These are phyloP conservation scores for Nemania sp. DNA, from an alignment of 2,329 filamentous ascomycete genomes.

Conservation along the genomic window DNA sequence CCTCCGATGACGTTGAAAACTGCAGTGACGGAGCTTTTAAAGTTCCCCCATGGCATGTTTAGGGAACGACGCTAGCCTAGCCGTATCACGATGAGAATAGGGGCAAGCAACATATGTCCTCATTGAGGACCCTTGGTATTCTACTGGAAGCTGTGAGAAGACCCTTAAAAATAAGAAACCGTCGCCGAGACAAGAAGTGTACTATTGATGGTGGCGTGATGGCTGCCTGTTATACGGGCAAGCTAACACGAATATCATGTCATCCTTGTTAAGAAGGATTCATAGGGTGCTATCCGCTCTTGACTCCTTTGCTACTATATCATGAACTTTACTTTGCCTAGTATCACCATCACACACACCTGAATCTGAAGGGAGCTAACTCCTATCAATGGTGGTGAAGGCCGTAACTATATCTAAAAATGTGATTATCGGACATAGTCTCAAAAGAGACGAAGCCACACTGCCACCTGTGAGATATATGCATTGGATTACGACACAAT, in stretches of 20 bases:
- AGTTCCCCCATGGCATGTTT: background rate
- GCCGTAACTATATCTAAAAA: too few relatives aligned
- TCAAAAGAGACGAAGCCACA: too few relatives aligned
- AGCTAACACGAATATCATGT: background rate
- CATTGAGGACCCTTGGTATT: background rate
- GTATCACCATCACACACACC: background rate
- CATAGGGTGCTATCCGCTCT: background rate
- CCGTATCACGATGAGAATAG: background rate
- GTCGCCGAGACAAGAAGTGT: too few relatives aligned
- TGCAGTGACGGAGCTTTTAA: background rate
- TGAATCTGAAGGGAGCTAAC: background rate
- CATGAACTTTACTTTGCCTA: background rate
- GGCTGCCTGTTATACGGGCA: too few relatives aligned
- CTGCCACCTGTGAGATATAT: too few relatives aligned
- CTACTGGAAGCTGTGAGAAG: too few relatives aligned
- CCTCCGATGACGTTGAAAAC: background rate
- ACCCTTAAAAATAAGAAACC: too few relatives aligned
- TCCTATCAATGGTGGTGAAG: background rate
- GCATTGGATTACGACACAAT: too few relatives aligned
- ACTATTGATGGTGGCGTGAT: too few relatives aligned
- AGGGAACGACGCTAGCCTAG: background rate
- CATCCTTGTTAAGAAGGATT: background rate
- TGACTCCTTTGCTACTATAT: background rate
- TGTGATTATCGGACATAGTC: background rate
- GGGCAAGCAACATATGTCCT: background rate